These are phyloP conservation scores for Lomentospora prolificans DNA, from an alignment of 2,329 filamentous ascomycete genomes.

Conservation along the genomic window DNA sequence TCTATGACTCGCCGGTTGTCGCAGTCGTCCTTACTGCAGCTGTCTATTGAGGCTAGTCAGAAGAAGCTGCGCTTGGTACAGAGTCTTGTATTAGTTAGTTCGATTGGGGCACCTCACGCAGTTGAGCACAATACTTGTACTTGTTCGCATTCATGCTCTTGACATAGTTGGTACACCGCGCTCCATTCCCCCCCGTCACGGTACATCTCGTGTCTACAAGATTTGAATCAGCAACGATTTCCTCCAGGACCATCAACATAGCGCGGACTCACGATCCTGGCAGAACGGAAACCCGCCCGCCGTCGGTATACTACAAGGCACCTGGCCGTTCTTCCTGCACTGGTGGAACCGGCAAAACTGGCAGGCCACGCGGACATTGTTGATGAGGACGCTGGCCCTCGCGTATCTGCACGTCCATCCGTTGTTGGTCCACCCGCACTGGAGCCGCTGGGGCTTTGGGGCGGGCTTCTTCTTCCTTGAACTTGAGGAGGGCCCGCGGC, in stretches of 20 bases:
- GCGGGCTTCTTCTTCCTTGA: not conserved
- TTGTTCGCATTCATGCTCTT: conserved; percentile 14
- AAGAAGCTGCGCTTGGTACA: not conserved
- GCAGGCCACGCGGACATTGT: not conserved
- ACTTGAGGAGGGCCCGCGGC: not conserved
- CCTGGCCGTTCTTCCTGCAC: conserved; percentile 4
- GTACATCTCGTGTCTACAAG: conserved; percentile 12
- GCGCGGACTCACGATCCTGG: not conserved
- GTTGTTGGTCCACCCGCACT: conserved; percentile 2
- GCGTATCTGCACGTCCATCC: conserved; percentile 5
- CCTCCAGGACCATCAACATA: not conserved
- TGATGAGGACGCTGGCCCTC: not conserved
- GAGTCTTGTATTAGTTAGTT: no score
- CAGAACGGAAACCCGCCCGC: conserved; percentile 1
- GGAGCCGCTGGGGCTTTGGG: not conserved
- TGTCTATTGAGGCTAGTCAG: conserved; percentile 11
- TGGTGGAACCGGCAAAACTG: conserved; percentile 3
- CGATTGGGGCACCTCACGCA: no score
- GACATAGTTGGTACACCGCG: conserved; percentile 13
- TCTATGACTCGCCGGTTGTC: conserved; percentile 1
- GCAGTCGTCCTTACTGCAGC: conserved; percentile 14
- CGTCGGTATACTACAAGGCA: not conserved
- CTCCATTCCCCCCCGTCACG: conserved; percentile 7
- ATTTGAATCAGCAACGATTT: not conserved
- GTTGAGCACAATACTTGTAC: conserved; percentile 14